Evolutionary conservation across 345 rosid genomes (phyloP), one percentile per base, ranked within the genome.

Genomic region (Durio zibethinus): DNA sequence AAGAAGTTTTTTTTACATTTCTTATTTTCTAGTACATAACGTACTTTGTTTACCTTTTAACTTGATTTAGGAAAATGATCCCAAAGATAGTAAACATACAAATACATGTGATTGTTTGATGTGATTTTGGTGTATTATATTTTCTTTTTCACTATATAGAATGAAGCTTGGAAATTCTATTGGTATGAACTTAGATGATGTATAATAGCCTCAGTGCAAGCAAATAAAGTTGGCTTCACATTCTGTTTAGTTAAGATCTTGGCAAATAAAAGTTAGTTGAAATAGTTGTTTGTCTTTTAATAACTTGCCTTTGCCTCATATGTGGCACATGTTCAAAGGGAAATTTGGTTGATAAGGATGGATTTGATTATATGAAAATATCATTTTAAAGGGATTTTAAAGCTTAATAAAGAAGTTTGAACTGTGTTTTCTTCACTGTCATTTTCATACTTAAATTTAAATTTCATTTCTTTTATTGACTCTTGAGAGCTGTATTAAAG

Each of bases 351-450:
- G 99, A 96, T 59, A 98, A 96, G 67, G 99, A 96, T 31, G 99
- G 99, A 67, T 92, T 96, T 79, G 99, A 96, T 84, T 93, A 91
- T 82, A 85, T 92, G 94, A 96, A 96, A 88, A 91, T 96, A 83
- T 87, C 97, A 64, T 92, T 96, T 85, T 83, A 93, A 82, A 92
- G 99, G 85, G 99, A 96, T 72, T 86, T 96, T 80, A 96, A 96
- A 91, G 86, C 95, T 48, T 97, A 96, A 83, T 97, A 93, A 75
- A 92, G 97, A 91, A 92, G 97, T 81, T 84, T 96, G 89, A 91
- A 98, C 98, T 93, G 73, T 45, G 48, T 71, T 54, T 57, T 76
- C 56, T 48, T 52, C 62, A 64, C 47, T 20, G 15, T 73, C 56
- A 80, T 72, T 54, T 35, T 1, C 45, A 27, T 45, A 45, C 8